Evolutionary conservation across 139 green algal genomes (phyloP).

Genomic region (Chlorella ohadii): DNA sequence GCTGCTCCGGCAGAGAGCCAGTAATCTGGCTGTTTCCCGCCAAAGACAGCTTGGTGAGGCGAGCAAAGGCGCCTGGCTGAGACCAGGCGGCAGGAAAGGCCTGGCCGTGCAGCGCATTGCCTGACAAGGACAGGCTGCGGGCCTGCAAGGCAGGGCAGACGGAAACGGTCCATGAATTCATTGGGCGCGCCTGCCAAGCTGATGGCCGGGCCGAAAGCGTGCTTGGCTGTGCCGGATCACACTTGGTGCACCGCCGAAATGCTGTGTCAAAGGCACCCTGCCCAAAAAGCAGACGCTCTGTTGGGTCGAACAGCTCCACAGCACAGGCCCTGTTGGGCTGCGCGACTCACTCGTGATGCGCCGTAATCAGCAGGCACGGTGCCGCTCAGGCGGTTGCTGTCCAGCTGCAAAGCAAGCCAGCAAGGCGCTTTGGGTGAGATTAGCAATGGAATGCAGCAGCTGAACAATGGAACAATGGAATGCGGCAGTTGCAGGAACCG

Average conservation of each 20-base stretch:
- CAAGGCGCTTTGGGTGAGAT: too few relatives aligned
- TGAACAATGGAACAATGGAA: too few relatives aligned
- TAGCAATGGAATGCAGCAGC: too few relatives aligned
- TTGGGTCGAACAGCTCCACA: too few relatives aligned
- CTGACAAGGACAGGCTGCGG: not conserved
- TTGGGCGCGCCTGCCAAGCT: too few relatives aligned
- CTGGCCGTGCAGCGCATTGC: not conserved
- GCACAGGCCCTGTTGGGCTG: too few relatives aligned
- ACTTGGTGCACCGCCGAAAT: too few relatives aligned
- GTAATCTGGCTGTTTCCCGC: not conserved
- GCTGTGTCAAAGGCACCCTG: too few relatives aligned
- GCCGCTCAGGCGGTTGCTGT: not conserved
- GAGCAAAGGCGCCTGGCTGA: not conserved
- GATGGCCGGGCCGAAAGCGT: too few relatives aligned
- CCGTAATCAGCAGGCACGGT: not conserved
- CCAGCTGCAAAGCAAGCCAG: not conserved
- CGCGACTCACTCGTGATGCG: not conserved
- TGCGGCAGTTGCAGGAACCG: too few relatives aligned
- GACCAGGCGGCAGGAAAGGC: slow-evolving; percentile 11
- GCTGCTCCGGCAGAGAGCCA: not conserved
- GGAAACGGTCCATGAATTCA: not conserved
- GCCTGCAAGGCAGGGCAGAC: not conserved
- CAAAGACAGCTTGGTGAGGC: not conserved
- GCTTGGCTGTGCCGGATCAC: too few relatives aligned
- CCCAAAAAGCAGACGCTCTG: too few relatives aligned